These are phyloP conservation scores for Pseudopyricularia cyperi DNA, from an alignment of 2,329 filamentous ascomycete genomes.

Conservation along the genomic window DNA sequence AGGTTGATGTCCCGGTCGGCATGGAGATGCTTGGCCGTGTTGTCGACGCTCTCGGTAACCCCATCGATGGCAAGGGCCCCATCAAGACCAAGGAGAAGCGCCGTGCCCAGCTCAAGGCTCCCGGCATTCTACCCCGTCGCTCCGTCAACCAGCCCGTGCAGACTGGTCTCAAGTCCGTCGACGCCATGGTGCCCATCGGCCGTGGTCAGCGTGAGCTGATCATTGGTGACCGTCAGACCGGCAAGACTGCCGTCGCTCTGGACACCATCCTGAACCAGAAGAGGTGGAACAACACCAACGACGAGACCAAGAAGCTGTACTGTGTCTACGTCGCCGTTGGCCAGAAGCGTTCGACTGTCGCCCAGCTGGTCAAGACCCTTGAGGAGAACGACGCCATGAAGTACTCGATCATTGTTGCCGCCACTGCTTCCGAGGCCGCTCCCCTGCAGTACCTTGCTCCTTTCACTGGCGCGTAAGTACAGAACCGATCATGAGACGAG, in stretches of 20 bases:
- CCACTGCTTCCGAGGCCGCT: conserved; percentile 93
- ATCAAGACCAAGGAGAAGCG: conserved; percentile 83
- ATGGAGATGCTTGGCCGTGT: conserved; percentile 91
- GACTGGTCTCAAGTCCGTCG: conserved; percentile 98
- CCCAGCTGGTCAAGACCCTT: conserved; percentile 98
- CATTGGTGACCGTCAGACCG: conserved; percentile 99
- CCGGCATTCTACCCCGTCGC: conserved; percentile 89
- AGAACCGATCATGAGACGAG: too few species aligned
- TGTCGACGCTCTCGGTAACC: conserved; percentile 95
- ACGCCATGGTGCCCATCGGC: conserved; percentile 99
- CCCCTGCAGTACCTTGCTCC: conserved; percentile 89
- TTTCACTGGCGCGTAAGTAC: conserved; percentile 76
- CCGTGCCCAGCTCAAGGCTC: conserved; percentile 98
- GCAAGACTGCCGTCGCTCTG: conserved; percentile 97
- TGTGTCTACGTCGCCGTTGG: conserved; percentile 98
- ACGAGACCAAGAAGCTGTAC: conserved; percentile 98
- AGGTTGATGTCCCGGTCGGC: conserved; percentile 97
- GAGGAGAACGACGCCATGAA: conserved; percentile 99
- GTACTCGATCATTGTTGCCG: conserved; percentile 87
- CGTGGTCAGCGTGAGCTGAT: conserved; percentile 99
- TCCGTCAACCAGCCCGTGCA: conserved; percentile 98
- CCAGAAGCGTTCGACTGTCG: conserved; percentile 98
- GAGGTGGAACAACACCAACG: conserved; percentile 79
- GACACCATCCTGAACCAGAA: conserved; percentile 99
- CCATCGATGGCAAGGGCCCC: conserved; percentile 98